These are phyloP conservation scores for Candida frijolesensis DNA, from an alignment of 1,139 yeast genomes.

Conservation along the genomic window DNA sequence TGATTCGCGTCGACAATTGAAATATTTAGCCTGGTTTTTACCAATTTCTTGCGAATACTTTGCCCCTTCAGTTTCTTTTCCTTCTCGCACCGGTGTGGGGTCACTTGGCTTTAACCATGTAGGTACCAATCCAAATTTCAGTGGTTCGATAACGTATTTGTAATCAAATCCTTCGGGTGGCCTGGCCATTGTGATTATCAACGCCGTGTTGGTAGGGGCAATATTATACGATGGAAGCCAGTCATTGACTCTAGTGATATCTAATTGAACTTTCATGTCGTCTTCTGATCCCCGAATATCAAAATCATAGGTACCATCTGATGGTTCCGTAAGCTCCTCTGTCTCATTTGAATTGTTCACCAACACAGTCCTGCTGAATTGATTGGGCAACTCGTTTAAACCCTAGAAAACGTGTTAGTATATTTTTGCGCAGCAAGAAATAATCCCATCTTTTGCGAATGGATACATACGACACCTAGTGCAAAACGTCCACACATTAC, in stretches of 20 bases:
- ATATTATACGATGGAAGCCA: slow-evolving; percentile 38
- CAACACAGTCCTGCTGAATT: slow-evolving; percentile 21
- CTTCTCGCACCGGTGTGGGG: slow-evolving; percentile 25
- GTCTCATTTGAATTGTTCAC: slow-evolving; percentile 5
- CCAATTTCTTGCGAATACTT: slow-evolving; percentile 34
- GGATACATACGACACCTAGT: slow-evolving; percentile 40
- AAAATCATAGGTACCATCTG: slow-evolving; percentile 8
- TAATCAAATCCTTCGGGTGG: slow-evolving; percentile 11
- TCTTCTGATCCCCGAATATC: slow-evolving; percentile 9
- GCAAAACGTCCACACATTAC: slow-evolving; percentile 51
- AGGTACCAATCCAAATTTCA: slow-evolving; percentile 48
- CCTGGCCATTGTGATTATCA: slow-evolving; percentile 29
- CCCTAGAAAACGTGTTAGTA: slow-evolving; percentile 19
- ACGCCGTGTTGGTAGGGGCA: slow-evolving; percentile 42
- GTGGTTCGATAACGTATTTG: slow-evolving; percentile 35
- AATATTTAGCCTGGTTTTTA: slow-evolving; percentile 34
- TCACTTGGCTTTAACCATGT: slow-evolving; percentile 43
- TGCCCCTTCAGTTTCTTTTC: slow-evolving; percentile 20
- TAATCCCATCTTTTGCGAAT: slow-evolving; percentile 5
- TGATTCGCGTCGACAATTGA: slow-evolving; percentile 69
- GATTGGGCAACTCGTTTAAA: slow-evolving; percentile 32
- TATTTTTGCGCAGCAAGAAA: slow-evolving; percentile 10
- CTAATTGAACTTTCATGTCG: slow-evolving; percentile 12
- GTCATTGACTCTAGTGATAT: slow-evolving; percentile 10
- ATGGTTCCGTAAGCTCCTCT: slow-evolving; percentile 1